phyloP scores from a whole-genome alignment of 2,329 filamentous ascomycete species.

The Monosporascus sp. region DNA sequence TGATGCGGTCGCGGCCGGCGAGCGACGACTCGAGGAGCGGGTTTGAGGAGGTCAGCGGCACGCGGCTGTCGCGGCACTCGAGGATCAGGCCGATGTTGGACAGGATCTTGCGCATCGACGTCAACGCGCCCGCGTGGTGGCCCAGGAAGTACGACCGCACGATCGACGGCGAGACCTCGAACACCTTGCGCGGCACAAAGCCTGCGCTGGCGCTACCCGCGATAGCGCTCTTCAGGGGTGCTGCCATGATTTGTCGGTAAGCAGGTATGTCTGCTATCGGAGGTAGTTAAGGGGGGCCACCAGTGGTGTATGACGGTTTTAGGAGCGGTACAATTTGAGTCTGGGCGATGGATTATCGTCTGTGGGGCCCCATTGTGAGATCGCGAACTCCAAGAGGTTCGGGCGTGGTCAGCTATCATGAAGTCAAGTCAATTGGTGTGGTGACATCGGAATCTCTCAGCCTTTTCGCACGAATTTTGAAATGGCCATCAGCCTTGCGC shows the following conservation, averaged over 20 bases:
- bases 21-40: conserved; percentile 79
- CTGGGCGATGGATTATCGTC: conserved; percentile 4
- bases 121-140: conserved; percentile 78
- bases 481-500: background rate
- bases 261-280: background rate
- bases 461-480: background rate
- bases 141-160: conserved; percentile 91
- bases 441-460: background rate
- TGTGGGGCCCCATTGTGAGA: background rate
- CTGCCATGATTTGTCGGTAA: conserved; percentile 7
- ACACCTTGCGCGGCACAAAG: conserved; percentile 71
- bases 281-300: background rate
- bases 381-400: background rate
- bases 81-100: conserved; percentile 80
- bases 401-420: conserved; percentile 1
- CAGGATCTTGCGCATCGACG: conserved; percentile 76
- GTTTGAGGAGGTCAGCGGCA: conserved; percentile 85
- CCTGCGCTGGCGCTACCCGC: background rate
- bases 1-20: conserved; percentile 64
- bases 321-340: background rate
- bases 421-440: background rate
- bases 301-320: conserved; percentile 1
- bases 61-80: conserved; percentile 90
- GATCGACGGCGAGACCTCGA: conserved; percentile 67
- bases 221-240: conserved; percentile 7